These are phyloP conservation scores for Rosa lucieae DNA, from an alignment of 306 rosid genomes.

Conservation along the genomic window DNA sequence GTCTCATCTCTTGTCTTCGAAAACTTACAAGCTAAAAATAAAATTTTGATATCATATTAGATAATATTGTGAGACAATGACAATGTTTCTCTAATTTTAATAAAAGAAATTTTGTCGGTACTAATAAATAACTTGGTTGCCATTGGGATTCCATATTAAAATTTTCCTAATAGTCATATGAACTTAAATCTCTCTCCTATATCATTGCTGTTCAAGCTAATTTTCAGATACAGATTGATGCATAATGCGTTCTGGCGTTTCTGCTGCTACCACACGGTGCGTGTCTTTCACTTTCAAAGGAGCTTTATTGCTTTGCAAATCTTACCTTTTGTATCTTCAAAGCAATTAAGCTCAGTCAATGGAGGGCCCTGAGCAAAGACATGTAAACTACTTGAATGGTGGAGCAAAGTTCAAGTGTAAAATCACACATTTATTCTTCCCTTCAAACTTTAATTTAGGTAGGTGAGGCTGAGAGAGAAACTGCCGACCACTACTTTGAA, in stretches of 20 bases:
- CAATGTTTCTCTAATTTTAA: background rate
- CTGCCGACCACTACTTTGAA: conserved; percentile 29
- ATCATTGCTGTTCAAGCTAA: background rate
- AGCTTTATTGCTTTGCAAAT: background rate
- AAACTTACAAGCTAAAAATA: background rate
- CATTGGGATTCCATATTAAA: too few relatives aligned
- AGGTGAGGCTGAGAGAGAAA: conserved; percentile 30
- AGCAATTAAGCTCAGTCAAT: background rate
- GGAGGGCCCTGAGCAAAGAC: conserved; percentile 40
- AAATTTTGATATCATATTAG: background rate
- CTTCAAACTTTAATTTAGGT: conserved; percentile 16
- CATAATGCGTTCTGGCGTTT: background rate
- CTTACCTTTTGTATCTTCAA: background rate
- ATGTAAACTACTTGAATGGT: conserved; percentile 29
- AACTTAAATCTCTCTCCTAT: background rate
- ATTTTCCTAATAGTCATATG: background rate
- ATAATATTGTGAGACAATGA: background rate
- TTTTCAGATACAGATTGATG: background rate
- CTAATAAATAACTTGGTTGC: background rate
- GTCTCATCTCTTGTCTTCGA: background rate
- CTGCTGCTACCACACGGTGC: background rate
- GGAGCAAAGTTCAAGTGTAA: conserved; percentile 22
- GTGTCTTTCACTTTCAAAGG: background rate
- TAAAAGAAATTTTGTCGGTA: background rate
- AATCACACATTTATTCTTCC: conserved; percentile 30